Conservation (phyloP, 1,284 basidiomycete species). For the Papiliotrema nemorosa region DNA sequence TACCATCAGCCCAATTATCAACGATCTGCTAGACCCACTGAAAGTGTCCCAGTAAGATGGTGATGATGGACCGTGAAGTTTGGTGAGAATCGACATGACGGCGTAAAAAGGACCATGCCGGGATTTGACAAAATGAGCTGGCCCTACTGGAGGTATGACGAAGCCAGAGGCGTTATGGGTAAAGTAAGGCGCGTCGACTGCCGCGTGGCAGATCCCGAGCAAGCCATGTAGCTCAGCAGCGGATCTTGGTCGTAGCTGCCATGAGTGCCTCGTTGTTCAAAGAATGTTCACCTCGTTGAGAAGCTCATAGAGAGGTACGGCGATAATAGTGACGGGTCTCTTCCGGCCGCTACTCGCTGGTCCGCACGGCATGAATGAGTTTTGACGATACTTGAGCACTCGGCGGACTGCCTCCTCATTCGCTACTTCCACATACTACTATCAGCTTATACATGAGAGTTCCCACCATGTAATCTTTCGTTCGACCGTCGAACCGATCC, state of each 20-base stretch:
- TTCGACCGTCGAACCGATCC: constrained; percentile 43
- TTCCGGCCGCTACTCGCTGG: constrained; percentile 28
- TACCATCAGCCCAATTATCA: not conserved
- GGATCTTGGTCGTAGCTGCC: constrained; percentile 39
- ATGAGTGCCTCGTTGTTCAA: not conserved
- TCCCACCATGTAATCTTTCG: constrained; percentile 47
- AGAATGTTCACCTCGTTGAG: constrained; percentile 31
- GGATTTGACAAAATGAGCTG: constrained; percentile 42
- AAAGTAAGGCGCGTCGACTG: constrained; percentile 20
- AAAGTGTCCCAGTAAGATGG: constrained; percentile 44
- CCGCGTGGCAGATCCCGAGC: constrained; percentile 42
- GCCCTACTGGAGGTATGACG: constrained; percentile 14
- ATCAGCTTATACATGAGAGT: constrained; percentile 1
- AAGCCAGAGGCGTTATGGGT: constrained; percentile 7
- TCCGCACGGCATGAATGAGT: constrained; percentile 41
- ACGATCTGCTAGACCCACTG: constrained; percentile 19
- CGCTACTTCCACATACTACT: constrained; percentile 45
- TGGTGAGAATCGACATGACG: constrained; percentile 40
- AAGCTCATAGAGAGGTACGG: constrained; percentile 36
- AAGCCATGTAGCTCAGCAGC: constrained; percentile 36
- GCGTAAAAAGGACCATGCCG: constrained; percentile 45
- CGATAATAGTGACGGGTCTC: constrained; percentile 45
- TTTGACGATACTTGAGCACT: constrained; percentile 44
- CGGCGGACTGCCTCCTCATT: constrained; percentile 32
- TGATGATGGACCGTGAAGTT: constrained; percentile 30